Percentiles rank a stretch among this genome's conserved stretches.
Conservation (phyloP, 345 rosid species). For the Fremontodendron californicum region DNA sequence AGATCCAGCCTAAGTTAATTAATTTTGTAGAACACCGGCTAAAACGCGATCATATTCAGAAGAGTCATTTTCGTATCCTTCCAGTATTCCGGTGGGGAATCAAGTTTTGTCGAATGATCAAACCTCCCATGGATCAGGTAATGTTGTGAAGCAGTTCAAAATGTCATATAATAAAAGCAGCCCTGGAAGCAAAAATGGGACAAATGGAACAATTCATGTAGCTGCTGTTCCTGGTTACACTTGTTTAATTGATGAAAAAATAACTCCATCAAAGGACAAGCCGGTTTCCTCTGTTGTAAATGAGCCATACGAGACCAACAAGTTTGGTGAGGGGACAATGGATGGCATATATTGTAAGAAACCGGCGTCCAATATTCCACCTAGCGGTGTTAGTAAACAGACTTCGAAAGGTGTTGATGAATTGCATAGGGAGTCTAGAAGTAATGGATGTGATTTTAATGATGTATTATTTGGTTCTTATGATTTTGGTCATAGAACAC, state of each 20-base stretch:
- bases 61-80: conserved; percentile 14
- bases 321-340: conserved; percentile 23
- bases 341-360: conserved; percentile 27
- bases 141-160: conserved; percentile 53
- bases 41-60: conserved; percentile 25
- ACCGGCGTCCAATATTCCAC: conserved; percentile 28
- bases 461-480: conserved; percentile 34
- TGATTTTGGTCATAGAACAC: conserved; percentile 32
- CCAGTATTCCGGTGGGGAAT: conserved; percentile 25
- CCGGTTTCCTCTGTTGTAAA: conserved; percentile 25
- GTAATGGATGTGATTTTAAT: conserved; percentile 33
- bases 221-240: conserved; percentile 49
- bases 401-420: conserved; percentile 20
- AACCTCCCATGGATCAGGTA: conserved; percentile 27
- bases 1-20: not conserved
- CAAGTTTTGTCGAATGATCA: conserved; percentile 33
- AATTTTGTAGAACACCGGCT: conserved; percentile 37
- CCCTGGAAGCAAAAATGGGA: conserved; percentile 37
- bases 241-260: conserved; percentile 39
- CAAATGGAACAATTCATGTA: conserved; percentile 35
- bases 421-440: conserved; percentile 25
- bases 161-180: conserved; percentile 39
- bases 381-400: conserved; percentile 17
- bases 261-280: conserved; percentile 24
- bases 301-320: conserved; percentile 20